Conservation (phyloP, 345 rosid genomes). For the Rhizophora mangle region DNA sequence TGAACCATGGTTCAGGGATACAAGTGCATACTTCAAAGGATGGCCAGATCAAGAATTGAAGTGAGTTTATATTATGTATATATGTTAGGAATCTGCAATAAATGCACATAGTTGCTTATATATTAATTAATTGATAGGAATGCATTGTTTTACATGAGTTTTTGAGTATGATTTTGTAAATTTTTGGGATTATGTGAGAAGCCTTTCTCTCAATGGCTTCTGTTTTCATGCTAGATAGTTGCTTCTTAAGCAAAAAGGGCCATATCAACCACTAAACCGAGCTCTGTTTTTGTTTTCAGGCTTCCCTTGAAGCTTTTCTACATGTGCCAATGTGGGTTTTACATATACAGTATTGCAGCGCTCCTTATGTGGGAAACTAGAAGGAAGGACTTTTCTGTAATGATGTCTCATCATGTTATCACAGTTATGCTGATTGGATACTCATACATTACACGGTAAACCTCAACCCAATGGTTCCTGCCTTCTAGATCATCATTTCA, state of each 20-base stretch:
- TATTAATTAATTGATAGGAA: background rate
- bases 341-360: conserved; percentile 74
- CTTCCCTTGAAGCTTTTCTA: conserved; percentile 61
- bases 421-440: conserved; percentile 70
- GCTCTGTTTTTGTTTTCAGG: conserved; percentile 40
- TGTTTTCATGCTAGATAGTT: background rate
- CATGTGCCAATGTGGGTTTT: conserved; percentile 96
- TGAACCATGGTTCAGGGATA: conserved; percentile 77
- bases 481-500: background rate
- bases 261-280: background rate
- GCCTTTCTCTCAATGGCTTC: background rate
- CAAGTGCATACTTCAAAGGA: conserved; percentile 53
- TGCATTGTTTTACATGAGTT: background rate
- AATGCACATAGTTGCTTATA: background rate
- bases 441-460: conserved; percentile 78
- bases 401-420: conserved; percentile 99
- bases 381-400: conserved; percentile 91
- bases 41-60: conserved; percentile 91
- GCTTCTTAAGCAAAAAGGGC: no score
- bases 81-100: conserved; percentile 6
- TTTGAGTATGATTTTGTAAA: background rate
- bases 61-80: conserved; percentile 37
- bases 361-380: conserved; percentile 91
- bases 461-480: background rate
- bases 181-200: conserved; percentile 8